Evolutionary conservation across 306 rosid genomes (phyloP).

Genomic region (Quercus cerris): DNA sequence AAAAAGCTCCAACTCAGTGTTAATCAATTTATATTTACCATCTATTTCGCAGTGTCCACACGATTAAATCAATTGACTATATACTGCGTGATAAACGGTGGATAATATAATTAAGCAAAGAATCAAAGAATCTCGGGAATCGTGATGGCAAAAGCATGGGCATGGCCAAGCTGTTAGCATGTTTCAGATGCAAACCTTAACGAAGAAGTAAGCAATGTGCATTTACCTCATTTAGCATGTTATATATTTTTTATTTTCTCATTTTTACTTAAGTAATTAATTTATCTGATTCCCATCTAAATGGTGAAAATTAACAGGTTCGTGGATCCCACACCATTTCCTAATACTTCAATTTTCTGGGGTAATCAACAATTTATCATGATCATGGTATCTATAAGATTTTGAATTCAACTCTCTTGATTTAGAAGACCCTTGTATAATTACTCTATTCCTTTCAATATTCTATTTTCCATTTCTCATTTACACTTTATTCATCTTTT

Average conservation of each 20-base stretch:
- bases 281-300: no score
- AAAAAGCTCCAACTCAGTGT: not conserved
- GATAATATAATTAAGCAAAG: no score
- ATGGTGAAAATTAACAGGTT: no score
- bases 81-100: not conserved
- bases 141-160: no score
- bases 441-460: not conserved
- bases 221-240: not conserved
- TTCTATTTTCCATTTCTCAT: not conserved
- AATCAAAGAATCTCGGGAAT: no score
- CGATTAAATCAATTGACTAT: not conserved
- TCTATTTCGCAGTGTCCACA: not conserved
- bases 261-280: no score
- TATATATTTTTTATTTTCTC: no score
- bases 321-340: no score
- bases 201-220: not conserved
- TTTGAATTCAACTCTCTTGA: no score
- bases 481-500: not conserved
- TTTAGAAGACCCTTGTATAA: not conserved
- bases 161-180: not conserved
- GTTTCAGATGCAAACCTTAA: not conserved
- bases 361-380: no score
- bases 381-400: no score
- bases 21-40: not conserved
- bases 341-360: not conserved